phyloP scores from a whole-genome alignment of 2,329 filamentous ascomycete species.

The Claviceps maximensis region DNA sequence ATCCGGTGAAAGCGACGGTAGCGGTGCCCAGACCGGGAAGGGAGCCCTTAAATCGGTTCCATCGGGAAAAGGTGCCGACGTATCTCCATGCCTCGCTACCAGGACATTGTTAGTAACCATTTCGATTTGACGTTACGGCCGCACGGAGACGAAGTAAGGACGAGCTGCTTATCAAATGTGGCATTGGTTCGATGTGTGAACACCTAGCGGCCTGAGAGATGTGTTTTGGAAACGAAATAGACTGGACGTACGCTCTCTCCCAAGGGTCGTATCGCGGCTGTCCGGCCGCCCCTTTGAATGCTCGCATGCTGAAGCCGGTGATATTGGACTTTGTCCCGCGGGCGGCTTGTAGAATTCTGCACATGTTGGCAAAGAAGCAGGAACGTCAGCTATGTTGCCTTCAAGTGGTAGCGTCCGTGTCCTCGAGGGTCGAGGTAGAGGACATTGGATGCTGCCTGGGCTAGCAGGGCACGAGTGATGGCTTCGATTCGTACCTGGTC shows the following conservation, averaged over 20 bases:
- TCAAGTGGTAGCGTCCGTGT: not conserved
- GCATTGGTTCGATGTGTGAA: not conserved
- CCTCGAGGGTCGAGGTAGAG: not conserved
- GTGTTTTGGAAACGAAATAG: not conserved
- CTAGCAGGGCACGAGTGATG: conserved; percentile 1
- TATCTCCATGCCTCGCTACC: conserved; percentile 89
- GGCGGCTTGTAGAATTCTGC: conserved; percentile 37
- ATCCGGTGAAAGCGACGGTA: conserved; percentile 77
- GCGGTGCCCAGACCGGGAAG: conserved; percentile 91
- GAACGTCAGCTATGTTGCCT: not conserved
- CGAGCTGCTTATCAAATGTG: not conserved
- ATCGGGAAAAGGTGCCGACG: conserved; percentile 72
- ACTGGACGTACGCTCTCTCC: conserved; percentile 44
- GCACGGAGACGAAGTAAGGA: too few species aligned
- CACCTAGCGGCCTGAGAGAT: too few species aligned
- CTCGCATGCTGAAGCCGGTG: conserved; percentile 83
- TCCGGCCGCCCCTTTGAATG: conserved; percentile 60
- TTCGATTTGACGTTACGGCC: not conserved
- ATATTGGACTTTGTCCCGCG: conserved; percentile 54
- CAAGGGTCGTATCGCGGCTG: conserved; percentile 52
- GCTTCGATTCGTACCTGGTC: conserved; percentile 21
- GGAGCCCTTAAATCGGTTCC: conserved; percentile 73
- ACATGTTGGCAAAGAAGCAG: not conserved
- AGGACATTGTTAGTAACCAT: not conserved
- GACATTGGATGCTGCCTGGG: not conserved